A percentile compares a stretch with the other conserved stretches of the same genome.
These are phyloP conservation scores for Nitzschia inconspicua DNA, from an alignment of 108 stramenopile genomes.

Conservation along the genomic window DNA sequence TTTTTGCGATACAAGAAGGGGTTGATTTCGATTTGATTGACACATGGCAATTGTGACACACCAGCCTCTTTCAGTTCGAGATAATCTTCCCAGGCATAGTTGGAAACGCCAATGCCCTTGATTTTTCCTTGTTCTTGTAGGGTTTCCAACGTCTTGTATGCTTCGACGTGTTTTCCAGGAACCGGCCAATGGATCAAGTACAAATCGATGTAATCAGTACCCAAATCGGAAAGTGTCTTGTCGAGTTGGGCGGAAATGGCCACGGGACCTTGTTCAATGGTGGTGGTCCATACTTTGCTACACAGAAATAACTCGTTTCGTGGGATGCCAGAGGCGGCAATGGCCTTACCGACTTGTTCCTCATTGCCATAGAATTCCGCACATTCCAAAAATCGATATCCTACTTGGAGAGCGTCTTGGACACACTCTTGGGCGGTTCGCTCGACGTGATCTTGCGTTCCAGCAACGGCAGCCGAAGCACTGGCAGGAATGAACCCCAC, in stretches of 20 bases:
- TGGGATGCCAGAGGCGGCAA: constrained; percentile 51
- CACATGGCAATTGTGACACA: constrained; percentile 51
- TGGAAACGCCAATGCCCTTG: constrained; percentile 55
- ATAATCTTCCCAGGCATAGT: constrained; percentile 83
- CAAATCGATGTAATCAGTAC: constrained; percentile 87
- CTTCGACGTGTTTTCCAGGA: constrained; percentile 80
- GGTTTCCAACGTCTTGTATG: constrained; percentile 70
- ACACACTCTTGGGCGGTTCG: constrained; percentile 76
- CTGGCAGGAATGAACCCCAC: constrained; percentile 87
- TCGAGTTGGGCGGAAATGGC: constrained; percentile 70
- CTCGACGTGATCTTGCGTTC: constrained; percentile 13
- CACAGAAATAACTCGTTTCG: constrained; percentile 83
- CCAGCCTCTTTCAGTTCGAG: constrained; percentile 69
- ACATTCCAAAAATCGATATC: constrained; percentile 90
- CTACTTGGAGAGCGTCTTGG: constrained; percentile 62
- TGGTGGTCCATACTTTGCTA: constrained; percentile 92
- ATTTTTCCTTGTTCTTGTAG: constrained; percentile 68
- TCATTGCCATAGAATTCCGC: constrained; percentile 92
- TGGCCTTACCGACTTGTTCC: constrained; percentile 77
- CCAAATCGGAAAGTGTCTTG: constrained; percentile 71
- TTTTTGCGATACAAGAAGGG: constrained; percentile 86
- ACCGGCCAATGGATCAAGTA: constrained; percentile 94
- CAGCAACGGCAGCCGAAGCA: constrained; percentile 58
- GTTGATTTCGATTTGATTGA: constrained; percentile 94
- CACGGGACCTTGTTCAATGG: constrained; percentile 75